Evolutionary conservation across 2,329 filamentous ascomycete species (phyloP).

Genomic region (Calonectria pteridis): DNA sequence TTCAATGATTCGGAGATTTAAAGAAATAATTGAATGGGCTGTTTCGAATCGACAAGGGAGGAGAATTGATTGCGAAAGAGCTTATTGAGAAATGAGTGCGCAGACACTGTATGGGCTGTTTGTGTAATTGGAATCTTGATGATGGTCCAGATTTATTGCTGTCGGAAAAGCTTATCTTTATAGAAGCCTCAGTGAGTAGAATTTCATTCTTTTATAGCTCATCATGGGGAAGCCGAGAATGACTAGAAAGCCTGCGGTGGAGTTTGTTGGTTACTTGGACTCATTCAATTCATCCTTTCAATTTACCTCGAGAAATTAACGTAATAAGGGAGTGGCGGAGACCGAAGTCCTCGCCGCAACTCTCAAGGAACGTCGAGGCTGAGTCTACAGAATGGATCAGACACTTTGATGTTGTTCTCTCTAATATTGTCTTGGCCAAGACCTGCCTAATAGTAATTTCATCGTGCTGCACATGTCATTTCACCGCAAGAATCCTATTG

Average conservation of each 20-base stretch:
- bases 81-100: neutral
- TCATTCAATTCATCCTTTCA: neutral
- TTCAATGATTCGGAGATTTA: neutral
- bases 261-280: neutral
- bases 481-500: neutral
- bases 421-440: too few relatives aligned
- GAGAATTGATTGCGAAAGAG: neutral
- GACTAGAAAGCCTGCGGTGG: neutral
- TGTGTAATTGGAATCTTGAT: neutral
- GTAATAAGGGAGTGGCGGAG: neutral
- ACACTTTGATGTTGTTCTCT: neutral
- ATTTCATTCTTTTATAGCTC: neutral
- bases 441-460: too few relatives aligned
- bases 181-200: neutral
- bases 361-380: neutral
- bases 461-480: neutral
- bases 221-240: neutral
- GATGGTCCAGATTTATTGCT: neutral
- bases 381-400: neutral
- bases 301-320: neutral
- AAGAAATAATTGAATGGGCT: neutral
- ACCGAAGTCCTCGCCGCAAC: neutral
- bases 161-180: neutral
- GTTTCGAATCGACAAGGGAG: neutral
- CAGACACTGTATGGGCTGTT: neutral